Evolutionary conservation across 2,329 filamentous ascomycete species (phyloP).

Genomic region (Emmonsia crescens): DNA sequence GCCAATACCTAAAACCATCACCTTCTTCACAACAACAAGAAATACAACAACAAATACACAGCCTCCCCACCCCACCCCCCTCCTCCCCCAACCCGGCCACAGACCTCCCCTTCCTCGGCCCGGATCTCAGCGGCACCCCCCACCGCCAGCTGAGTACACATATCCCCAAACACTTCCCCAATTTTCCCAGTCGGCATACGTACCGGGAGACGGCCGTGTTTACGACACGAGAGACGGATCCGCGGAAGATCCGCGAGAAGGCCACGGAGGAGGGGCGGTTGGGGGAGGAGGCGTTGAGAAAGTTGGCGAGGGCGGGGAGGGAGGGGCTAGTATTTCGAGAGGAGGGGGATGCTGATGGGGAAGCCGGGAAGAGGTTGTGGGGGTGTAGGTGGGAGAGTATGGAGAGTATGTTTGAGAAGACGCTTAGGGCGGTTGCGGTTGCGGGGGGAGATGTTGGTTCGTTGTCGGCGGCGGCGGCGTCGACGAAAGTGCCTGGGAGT

Average conservation of each 20-base stretch:
- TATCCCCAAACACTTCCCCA: slow-evolving; percentile 51
- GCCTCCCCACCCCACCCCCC: slow-evolving; percentile 30
- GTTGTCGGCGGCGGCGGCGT: slow-evolving; percentile 12
- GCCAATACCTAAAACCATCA: slow-evolving; percentile 23
- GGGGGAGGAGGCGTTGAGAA: slow-evolving; percentile 54
- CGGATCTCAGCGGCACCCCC: slow-evolving; percentile 38
- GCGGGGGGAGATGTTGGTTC: slow-evolving; percentile 14
- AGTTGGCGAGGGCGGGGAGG: slow-evolving; percentile 43
- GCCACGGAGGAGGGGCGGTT: slow-evolving; percentile 55
- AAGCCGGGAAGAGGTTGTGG: slow-evolving; percentile 24
- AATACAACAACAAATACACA: not conserved
- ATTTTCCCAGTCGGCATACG: slow-evolving; percentile 53
- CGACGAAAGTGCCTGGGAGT: slow-evolving; percentile 20
- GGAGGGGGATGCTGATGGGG: slow-evolving; percentile 17
- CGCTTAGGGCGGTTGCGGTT: slow-evolving; percentile 41
- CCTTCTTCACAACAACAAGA: slow-evolving; percentile 16
- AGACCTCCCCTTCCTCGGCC: slow-evolving; percentile 38
- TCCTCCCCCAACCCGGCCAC: slow-evolving; percentile 27
- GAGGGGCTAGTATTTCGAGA: slow-evolving; percentile 31
- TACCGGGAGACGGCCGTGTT: slow-evolving; percentile 52
- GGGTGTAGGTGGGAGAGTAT: slow-evolving; percentile 30
- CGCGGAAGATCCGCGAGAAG: slow-evolving; percentile 49
- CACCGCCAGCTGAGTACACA: slow-evolving; percentile 40
- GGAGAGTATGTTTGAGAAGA: slow-evolving; percentile 46
- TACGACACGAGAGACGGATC: slow-evolving; percentile 48